phyloP scores from a whole-genome alignment of 441 rosid species.

The Sinapis alba region DNA sequence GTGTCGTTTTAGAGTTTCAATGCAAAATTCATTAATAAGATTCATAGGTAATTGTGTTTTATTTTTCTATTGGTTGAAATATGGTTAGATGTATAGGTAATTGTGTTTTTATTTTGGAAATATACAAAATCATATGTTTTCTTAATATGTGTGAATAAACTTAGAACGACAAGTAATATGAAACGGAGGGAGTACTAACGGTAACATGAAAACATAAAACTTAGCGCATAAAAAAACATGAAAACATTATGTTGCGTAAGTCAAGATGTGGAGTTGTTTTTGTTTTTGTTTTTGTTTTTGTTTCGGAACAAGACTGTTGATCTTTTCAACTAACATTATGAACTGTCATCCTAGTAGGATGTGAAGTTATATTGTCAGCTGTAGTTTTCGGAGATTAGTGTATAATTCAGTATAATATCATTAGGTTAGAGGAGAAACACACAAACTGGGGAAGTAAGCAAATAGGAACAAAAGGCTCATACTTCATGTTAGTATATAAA shows the following conservation, averaged over 20 bases:
- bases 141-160: no score
- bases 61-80: no score
- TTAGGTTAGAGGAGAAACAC: slow-evolving; percentile 6
- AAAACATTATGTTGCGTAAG: not conserved
- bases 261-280: not conserved
- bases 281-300: no score
- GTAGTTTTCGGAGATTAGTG: slow-evolving; percentile 8
- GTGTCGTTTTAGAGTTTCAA: no score
- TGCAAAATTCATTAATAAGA: no score
- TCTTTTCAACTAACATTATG: not conserved
- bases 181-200: no score
- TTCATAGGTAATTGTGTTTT: no score
- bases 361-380: not conserved
- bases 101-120: no score
- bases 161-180: no score
- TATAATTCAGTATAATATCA: not conserved
- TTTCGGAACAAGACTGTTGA: not conserved
- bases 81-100: no score
- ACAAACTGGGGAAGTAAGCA: slow-evolving; percentile 2
- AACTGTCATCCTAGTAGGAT: not conserved
- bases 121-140: no score
- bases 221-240: no score
- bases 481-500: slow-evolving; percentile 7
- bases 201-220: not conserved
- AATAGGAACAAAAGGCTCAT: not conserved